Percentiles rank a stretch among this genome's conserved stretches.
Evolutionary conservation across 2,329 filamentous ascomycete genomes (phyloP).

Genomic region (Colletotrichum liaoningense): DNA sequence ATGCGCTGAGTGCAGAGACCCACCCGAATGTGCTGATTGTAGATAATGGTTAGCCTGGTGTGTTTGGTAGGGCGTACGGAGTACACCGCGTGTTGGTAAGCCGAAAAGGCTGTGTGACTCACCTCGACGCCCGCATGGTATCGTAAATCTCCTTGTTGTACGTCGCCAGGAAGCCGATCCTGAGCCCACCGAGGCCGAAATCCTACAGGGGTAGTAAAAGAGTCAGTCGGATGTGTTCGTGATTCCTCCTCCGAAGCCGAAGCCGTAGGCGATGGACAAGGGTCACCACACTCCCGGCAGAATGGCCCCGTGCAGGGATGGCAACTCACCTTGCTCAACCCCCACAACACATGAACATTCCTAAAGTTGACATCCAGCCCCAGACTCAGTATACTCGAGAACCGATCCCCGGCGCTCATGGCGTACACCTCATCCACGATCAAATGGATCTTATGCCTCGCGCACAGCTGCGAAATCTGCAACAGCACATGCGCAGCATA

Average conservation of each 20-base stretch:
- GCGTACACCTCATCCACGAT: conserved; percentile 25
- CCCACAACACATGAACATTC: conserved; percentile 25
- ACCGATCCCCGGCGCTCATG: background rate
- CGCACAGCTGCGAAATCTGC: conserved; percentile 13
- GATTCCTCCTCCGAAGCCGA: background rate
- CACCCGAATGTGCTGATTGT: background rate
- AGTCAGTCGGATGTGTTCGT: background rate
- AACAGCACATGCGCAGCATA: conserved; percentile 14
- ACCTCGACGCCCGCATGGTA: conserved; percentile 11
- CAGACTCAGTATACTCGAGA: conserved; percentile 18
- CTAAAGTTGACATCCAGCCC: conserved; percentile 7
- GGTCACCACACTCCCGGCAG: background rate
- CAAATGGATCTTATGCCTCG: conserved; percentile 10
- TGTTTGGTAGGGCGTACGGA: background rate
- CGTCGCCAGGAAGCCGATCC: conserved; percentile 7
- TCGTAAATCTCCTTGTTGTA: conserved; percentile 8
- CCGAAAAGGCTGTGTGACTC: background rate
- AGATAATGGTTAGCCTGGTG: background rate
- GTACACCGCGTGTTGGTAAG: too few relatives aligned
- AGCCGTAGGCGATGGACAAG: background rate
- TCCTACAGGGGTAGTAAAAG: background rate
- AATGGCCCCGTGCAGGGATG: background rate
- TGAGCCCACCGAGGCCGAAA: conserved; percentile 8
- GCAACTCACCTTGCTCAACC: conserved; percentile 6
- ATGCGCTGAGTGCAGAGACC: conserved; percentile 5